A percentile compares a stretch with the other conserved stretches of the same genome.
These are phyloP conservation scores for Dryas alaskensis DNA, from an alignment of 306 rosid genomes.

Conservation along the genomic window DNA sequence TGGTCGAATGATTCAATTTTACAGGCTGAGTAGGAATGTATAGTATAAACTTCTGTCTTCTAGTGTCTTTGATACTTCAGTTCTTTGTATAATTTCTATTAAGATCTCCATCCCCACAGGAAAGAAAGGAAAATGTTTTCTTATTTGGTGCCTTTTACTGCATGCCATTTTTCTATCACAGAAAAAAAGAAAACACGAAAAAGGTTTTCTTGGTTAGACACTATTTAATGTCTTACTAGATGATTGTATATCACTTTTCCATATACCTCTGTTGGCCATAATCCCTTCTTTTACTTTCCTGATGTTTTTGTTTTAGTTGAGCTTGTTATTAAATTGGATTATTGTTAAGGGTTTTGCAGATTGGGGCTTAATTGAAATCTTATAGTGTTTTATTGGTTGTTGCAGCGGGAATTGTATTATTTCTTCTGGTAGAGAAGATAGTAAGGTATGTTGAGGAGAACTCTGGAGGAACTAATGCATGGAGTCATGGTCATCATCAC, in stretches of 20 bases:
- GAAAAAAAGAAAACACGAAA: background rate
- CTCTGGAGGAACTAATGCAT: conserved; percentile 57
- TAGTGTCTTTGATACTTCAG: background rate
- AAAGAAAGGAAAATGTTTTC: background rate
- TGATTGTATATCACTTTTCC: background rate
- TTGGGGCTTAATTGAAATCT: background rate
- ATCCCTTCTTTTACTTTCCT: conserved; percentile 7
- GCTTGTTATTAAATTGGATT: background rate
- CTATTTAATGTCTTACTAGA: too few species aligned
- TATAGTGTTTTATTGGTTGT: conserved; percentile 9
- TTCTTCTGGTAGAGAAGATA: conserved; percentile 89
- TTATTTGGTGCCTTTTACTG: background rate
- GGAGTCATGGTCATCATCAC: conserved; percentile 82
- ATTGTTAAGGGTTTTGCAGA: background rate
- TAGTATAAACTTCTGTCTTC: background rate
- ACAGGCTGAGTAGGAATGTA: background rate
- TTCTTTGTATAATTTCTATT: background rate
- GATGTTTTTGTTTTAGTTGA: conserved; percentile 7
- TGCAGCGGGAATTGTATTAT: conserved; percentile 90
- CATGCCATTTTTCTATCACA: background rate
- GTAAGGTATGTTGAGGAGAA: conserved; percentile 91
- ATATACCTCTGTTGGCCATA: background rate
- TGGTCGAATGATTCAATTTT: background rate
- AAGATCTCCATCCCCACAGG: background rate
- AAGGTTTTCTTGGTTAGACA: background rate